Base-by-base conservation (phyloP, 208 protist genomes). In the Histomonas meleagridis region DNA sequence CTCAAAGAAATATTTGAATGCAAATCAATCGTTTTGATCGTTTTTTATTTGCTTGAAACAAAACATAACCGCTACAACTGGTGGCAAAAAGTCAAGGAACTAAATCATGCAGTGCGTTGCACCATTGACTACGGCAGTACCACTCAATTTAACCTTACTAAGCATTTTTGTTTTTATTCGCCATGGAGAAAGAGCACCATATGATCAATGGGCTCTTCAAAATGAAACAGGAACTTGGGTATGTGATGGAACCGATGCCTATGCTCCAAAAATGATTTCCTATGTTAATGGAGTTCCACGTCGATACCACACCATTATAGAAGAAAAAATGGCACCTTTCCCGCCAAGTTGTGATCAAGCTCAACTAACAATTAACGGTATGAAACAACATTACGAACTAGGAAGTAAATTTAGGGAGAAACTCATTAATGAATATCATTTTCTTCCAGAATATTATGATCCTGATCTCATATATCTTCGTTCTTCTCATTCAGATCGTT, bases 151-250 rank as follows among this genome's bases (percentile, higher is more conserved):
- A 2, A 57, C 23, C 9, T 21, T 86, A 4, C 76, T 86, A 18
- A 86, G 40, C 14, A 46, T 86, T 55, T 46, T 86, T 23, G 55
- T 28, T 18, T 23, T 86, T 51, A 2, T 86, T 9, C 23, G 76
- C 4, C 76, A 86, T 38, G 76, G 76, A 18, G 76, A 43, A 53
- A 23, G 76, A 38, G 35, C 76, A 5, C 76, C 76, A 57, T 7
- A 57, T 86, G 76, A 86, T 86, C 0, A 4, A 10, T 86, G 76
- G 76, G 35, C 32, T 3, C 76, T 14, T 38, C 21, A 86, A 86
- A 86, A 86, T 28, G 76, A 86, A 26, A 38, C 76, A 26, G 76
- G 35, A 86, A 86, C 32, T 86, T 86, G 76, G 76, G 55, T 55
- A 38, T 86, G 76, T 16, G 76, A 86, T 38, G 38, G 4, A 2